phyloP scores from a whole-genome alignment of 164 flowering plant species.

The Aristolochia contorta region DNA sequence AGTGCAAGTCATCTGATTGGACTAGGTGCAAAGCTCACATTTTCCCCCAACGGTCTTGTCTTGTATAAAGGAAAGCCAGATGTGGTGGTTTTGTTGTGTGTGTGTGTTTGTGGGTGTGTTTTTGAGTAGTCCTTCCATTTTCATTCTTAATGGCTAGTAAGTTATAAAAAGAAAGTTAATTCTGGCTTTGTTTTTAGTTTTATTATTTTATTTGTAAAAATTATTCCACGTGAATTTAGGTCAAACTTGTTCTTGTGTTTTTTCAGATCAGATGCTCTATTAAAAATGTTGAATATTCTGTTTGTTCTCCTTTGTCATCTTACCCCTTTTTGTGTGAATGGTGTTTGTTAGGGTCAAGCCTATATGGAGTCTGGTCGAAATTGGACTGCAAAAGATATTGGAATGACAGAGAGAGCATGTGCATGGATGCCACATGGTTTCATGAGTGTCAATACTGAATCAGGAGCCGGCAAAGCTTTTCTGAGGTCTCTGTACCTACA shows the following conservation, averaged over 20 bases:
- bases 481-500: slow-evolving; percentile 76
- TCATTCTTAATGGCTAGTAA: too few relatives aligned
- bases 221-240: not conserved
- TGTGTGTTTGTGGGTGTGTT: too few relatives aligned
- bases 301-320: not conserved
- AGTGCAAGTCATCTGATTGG: too few relatives aligned
- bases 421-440: slow-evolving; percentile 88
- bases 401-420: slow-evolving; percentile 51
- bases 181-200: too few relatives aligned
- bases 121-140: too few relatives aligned
- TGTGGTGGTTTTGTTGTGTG: too few relatives aligned
- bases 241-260: not conserved
- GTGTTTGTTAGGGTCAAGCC: slow-evolving; percentile 41
- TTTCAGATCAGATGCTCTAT: not conserved
- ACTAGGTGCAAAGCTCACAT: too few relatives aligned
- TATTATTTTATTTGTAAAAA: too few relatives aligned
- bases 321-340: not conserved
- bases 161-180: too few relatives aligned
- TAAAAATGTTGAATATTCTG: not conserved
- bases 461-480: slow-evolving; percentile 78
- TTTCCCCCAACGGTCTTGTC: too few relatives aligned
- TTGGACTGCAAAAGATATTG: slow-evolving; percentile 79
- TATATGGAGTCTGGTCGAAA: slow-evolving; percentile 49
- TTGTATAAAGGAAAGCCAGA: too few relatives aligned
- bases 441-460: slow-evolving; percentile 76